phyloP scores from a whole-genome alignment of 352 stramenopile species.

The Phytopythium sindhum region DNA sequence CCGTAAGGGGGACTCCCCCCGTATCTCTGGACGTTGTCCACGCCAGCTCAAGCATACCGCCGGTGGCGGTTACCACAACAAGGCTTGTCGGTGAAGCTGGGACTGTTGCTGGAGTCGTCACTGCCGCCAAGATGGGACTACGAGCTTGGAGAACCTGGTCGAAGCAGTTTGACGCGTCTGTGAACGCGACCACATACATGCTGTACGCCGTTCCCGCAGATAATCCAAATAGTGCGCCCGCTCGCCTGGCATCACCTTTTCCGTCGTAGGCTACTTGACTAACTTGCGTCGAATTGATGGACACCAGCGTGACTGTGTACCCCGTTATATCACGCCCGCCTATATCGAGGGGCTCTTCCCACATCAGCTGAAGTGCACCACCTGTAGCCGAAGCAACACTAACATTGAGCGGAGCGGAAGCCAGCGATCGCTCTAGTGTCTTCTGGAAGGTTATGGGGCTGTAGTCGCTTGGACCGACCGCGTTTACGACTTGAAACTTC shows the following conservation, averaged over 20 bases:
- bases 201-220: conserved; percentile 21
- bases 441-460: conserved; percentile 15
- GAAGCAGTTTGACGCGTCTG: conserved; percentile 37
- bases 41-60: conserved; percentile 33
- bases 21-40: conserved; percentile 29
- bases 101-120: conserved; percentile 16
- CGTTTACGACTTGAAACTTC: conserved; percentile 51
- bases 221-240: conserved; percentile 31
- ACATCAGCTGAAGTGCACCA: conserved; percentile 34
- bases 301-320: conserved; percentile 37
- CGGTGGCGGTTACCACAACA: conserved; percentile 20
- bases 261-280: conserved; percentile 48
- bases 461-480: conserved; percentile 38
- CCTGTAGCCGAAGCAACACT: conserved; percentile 25
- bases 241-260: conserved; percentile 9
- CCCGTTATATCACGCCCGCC: conserved; percentile 42
- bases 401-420: conserved; percentile 36
- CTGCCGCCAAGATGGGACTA: conserved; percentile 12
- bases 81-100: conserved; percentile 24
- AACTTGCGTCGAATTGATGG: not conserved
- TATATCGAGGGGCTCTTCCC: conserved; percentile 54
- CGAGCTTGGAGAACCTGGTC: conserved; percentile 15
- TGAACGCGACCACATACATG: conserved; percentile 32
- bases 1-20: conserved; percentile 25
- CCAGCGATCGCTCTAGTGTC: conserved; percentile 40